These are phyloP conservation scores for Echinosophora koreensis DNA, from an alignment of 306 rosid genomes.

Conservation along the genomic window DNA sequence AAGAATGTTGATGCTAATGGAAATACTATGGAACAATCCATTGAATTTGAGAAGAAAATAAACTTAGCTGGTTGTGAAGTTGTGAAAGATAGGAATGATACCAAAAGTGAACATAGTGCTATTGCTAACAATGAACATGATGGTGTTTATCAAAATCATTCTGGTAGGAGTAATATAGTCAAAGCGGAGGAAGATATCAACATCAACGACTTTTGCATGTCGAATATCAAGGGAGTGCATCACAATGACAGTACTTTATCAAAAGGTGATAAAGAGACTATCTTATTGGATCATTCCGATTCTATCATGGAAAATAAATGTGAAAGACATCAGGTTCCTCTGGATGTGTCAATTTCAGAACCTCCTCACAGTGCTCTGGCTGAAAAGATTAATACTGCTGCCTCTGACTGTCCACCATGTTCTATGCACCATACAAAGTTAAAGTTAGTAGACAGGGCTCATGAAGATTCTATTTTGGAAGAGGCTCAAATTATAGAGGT, in stretches of 20 bases:
- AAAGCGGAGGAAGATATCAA: slow-evolving; percentile 56
- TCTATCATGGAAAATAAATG: slow-evolving; percentile 48
- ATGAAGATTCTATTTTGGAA: slow-evolving; percentile 82
- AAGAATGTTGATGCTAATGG: slow-evolving; percentile 59
- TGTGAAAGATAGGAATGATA: slow-evolving; percentile 51
- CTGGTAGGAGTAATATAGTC: slow-evolving; percentile 42
- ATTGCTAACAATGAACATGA: slow-evolving; percentile 46
- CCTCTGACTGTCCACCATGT: slow-evolving; percentile 52
- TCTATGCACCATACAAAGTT: slow-evolving; percentile 50
- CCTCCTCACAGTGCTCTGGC: slow-evolving; percentile 47
- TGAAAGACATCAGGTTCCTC: slow-evolving; percentile 45
- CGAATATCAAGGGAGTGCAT: slow-evolving; percentile 49
- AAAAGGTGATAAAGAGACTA: slow-evolving; percentile 52
- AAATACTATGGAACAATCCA: slow-evolving; percentile 50
- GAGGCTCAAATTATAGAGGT: slow-evolving; percentile 84
- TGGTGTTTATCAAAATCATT: slow-evolving; percentile 57
- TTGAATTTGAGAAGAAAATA: slow-evolving; percentile 54
- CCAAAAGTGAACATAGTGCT: slow-evolving; percentile 46
- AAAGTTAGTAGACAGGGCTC: slow-evolving; percentile 65
- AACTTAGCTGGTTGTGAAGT: slow-evolving; percentile 48
- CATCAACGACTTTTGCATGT: slow-evolving; percentile 47
- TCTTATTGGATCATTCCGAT: slow-evolving; percentile 46
- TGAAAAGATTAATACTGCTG: slow-evolving; percentile 50
- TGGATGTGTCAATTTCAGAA: slow-evolving; percentile 48
- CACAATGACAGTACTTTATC: slow-evolving; percentile 42